Evolutionary conservation across 495 filamentous ascomycete species (phyloP), one percentile per base, ranked within the genome.

Genomic region (Glonium stellatum): DNA sequence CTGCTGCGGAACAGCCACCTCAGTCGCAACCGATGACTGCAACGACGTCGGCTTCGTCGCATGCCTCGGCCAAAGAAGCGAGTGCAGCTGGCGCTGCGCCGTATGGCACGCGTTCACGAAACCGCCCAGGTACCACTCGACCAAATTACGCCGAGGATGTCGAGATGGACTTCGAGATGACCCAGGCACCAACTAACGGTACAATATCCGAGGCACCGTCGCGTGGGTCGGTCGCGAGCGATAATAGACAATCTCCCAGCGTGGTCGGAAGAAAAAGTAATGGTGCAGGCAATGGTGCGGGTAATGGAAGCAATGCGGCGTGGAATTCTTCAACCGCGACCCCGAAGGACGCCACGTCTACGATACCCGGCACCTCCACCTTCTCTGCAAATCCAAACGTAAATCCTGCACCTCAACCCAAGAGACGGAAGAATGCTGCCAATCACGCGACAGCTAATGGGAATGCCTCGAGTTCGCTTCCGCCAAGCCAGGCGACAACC

Each of bases 111-210:
- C 88, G 93, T 64, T 98, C 93, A 58, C 86, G 93, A 71, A 95
- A 95, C 70, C 84, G 92, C 60, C 87, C 85, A 42, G 89, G 87
- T 60, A 79, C 78, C 57, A 79, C 88, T 63, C 87, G 93, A 62
- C 84, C 86, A 50, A 98, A 98, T 72, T 98, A 98, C 73, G 95
- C 93, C 34, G 93, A 98, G 75, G 95, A 98, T 74, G 87, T 87
- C 69, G 93, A 97, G 67, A 76, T 90, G 63, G 95, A 97, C 62
- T 82, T 89, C 74, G 93, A 98, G 5, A 60, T 58, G 61, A 48
- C 59, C 55, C 58, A 47, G 34, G 54, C 61, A 5, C 27, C 61
- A 6, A 37, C 59, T 19, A 70, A 67, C 54, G 66, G 62, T 36
- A 56, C 36, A 66, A 67, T 65, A 39, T 58, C 51, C 22, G 58